A percentile compares a stretch with the other conserved stretches of the same genome.
Evolutionary conservation across 2,329 filamentous ascomycete genomes (phyloP).

Genomic region (Stagonosporopsis tanaceti): DNA sequence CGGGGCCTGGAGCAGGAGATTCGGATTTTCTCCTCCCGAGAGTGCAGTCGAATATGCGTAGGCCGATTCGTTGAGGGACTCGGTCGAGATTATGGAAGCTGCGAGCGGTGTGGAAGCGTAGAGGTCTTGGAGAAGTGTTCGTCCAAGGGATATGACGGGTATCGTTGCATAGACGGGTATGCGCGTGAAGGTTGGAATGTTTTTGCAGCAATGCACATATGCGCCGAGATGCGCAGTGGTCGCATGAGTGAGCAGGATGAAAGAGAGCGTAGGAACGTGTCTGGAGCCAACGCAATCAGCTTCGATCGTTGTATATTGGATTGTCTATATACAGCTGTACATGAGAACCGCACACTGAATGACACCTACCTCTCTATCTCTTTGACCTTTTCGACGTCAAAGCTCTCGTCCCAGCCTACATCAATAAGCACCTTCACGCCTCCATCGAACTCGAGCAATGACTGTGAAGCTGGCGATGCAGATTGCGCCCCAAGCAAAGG

Average conservation of each 20-base stretch:
- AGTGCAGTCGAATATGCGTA: slow-evolving; percentile 60
- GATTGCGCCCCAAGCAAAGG: slow-evolving; percentile 91
- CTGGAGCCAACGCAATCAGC: slow-evolving; percentile 55
- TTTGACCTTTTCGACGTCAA: slow-evolving; percentile 81
- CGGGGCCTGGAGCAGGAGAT: slow-evolving; percentile 72
- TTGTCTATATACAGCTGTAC: slow-evolving; percentile 23
- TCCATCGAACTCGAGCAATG: slow-evolving; percentile 94
- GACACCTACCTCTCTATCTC: slow-evolving; percentile 84
- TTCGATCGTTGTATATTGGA: slow-evolving; percentile 24
- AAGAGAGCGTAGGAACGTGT: slow-evolving; percentile 88
- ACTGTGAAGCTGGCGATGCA: slow-evolving; percentile 86
- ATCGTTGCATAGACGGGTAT: slow-evolving; percentile 95
- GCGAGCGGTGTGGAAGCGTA: slow-evolving; percentile 91
- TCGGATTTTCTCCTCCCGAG: slow-evolving; percentile 54
- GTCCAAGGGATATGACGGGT: slow-evolving; percentile 90
- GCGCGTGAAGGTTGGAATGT: slow-evolving; percentile 88
- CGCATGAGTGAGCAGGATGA: slow-evolving; percentile 93
- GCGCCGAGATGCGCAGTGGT: slow-evolving; percentile 91
- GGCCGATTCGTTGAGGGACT: slow-evolving; percentile 73
- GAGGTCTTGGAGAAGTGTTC: slow-evolving; percentile 88
- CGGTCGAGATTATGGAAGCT: slow-evolving; percentile 78
- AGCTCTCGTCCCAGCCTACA: slow-evolving; percentile 93
- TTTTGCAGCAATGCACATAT: slow-evolving; percentile 95
- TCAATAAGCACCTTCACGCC: slow-evolving; percentile 95
- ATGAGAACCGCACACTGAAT: slow-evolving; percentile 8